Evolutionary conservation across 2,329 filamentous ascomycete genomes (phyloP).

Genomic region (Fusarium siculi): DNA sequence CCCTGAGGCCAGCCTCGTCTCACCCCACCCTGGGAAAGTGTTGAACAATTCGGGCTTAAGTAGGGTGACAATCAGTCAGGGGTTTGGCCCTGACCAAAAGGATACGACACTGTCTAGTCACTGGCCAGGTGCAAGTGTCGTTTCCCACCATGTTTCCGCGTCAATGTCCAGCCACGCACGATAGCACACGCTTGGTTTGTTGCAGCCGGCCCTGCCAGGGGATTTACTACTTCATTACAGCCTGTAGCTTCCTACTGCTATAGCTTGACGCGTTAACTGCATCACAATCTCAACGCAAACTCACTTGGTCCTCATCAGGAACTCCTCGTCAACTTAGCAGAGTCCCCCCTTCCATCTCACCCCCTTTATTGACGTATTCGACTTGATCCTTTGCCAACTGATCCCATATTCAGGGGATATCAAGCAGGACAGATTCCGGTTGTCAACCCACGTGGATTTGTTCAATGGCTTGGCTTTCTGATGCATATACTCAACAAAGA

Average conservation of each 20-base stretch:
- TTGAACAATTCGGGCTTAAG: neutral
- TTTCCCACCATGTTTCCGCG: neutral
- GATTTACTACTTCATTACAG: neutral
- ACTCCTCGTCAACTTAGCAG: neutral
- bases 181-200: no score
- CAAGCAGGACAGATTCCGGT: no score
- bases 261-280: no score
- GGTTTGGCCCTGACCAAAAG: neutral
- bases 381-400: neutral
- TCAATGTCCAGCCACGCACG: neutral
- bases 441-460: fast-evolving
- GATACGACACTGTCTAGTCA: neutral
- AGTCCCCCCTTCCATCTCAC: neutral
- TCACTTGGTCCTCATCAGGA: no score
- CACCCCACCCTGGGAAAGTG: neutral
- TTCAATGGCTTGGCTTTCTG: neutral
- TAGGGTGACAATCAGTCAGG: neutral
- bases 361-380: neutral
- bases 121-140: neutral
- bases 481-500: neutral
- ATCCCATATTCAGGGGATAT: no score
- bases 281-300: no score
- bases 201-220: neutral
- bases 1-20: neutral
- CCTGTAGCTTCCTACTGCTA: neutral